A percentile compares a stretch with the other conserved stretches of the same genome.
phyloP scores from a whole-genome alignment of 2,329 filamentous ascomycete genomes.

The Ceratocystis cubensis region DNA sequence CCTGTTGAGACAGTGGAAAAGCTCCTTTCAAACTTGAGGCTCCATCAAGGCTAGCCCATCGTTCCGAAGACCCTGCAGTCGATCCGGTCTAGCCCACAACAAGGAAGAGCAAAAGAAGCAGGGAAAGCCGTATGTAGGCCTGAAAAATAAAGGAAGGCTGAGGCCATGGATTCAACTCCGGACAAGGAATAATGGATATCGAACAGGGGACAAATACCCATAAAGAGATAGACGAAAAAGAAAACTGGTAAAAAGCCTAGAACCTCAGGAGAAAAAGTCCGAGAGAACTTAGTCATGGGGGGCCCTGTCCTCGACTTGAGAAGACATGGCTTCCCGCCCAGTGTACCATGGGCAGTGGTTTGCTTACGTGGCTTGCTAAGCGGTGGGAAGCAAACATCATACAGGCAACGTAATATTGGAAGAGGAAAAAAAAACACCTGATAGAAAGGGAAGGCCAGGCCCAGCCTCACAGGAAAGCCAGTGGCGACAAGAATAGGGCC shows the following conservation, averaged over 20 bases:
- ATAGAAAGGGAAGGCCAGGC: not conserved
- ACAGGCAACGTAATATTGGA: not conserved
- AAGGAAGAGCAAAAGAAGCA: not conserved
- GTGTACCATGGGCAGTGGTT: not conserved
- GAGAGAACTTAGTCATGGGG: not conserved
- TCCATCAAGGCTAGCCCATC: not conserved
- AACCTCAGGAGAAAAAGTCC: not conserved
- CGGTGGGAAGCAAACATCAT: not conserved
- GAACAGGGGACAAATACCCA: not conserved
- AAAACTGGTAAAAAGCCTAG: not conserved
- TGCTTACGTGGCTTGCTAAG: not conserved
- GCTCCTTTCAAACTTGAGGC: slow-evolving; percentile 1
- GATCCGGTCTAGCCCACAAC: slow-evolving; percentile 2
- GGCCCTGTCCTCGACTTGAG: not conserved
- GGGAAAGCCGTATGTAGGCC: not conserved
- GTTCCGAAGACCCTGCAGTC: not conserved
- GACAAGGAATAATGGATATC: not conserved
- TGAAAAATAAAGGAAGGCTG: not conserved
- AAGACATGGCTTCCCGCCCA: not conserved
- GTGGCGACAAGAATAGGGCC: not conserved
- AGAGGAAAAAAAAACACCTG: not conserved
- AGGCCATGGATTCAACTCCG: not conserved
- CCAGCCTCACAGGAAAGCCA: too few relatives aligned
- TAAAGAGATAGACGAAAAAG: not conserved
- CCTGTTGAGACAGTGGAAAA: not conserved